These are phyloP conservation scores for Kalmanozyma brasiliensis DNA, from an alignment of 1,284 basidiomycete species.

Conservation along the genomic window DNA sequence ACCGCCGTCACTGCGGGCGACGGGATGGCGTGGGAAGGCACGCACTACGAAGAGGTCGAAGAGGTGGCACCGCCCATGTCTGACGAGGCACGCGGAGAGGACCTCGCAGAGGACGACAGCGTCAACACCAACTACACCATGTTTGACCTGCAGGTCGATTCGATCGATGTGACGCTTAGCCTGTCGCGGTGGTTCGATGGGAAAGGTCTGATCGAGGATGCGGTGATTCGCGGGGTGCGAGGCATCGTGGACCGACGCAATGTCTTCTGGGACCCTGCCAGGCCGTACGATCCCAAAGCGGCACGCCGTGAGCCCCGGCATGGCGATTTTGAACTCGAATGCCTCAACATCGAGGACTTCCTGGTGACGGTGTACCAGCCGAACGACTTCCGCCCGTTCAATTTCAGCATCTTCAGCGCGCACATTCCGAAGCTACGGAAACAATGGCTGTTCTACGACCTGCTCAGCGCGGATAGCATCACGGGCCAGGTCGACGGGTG, in stretches of 20 bases:
- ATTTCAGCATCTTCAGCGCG: constrained; percentile 94
- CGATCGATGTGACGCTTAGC: constrained; percentile 95
- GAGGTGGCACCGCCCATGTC: constrained; percentile 61
- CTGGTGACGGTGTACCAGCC: constrained; percentile 96
- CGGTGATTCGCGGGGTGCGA: constrained; percentile 90
- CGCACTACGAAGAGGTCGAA: constrained; percentile 58
- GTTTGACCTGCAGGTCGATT: constrained; percentile 73
- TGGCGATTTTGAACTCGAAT: constrained; percentile 93
- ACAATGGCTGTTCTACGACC: constrained; percentile 93
- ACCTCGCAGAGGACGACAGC: constrained; percentile 46
- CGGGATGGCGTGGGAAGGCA: constrained; percentile 65
- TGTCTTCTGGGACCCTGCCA: constrained; percentile 85
- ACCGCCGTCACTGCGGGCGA: constrained; percentile 55
- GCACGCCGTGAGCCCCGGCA: constrained; percentile 80
- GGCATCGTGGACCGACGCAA: constrained; percentile 92
- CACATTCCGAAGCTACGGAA: constrained; percentile 85
- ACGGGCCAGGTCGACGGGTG: constrained; percentile 99
- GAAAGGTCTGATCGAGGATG: constrained; percentile 89
- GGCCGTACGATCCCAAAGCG: constrained; percentile 78
- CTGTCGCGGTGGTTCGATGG: constrained; percentile 93
- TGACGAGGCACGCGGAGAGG: constrained; percentile 54
- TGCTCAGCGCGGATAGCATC: constrained; percentile 83
- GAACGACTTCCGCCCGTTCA: constrained; percentile 84
- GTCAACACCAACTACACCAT: constrained; percentile 66
- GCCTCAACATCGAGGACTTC: constrained; percentile 88